Base-by-base conservation (phyloP, 257 asterid genomes). In the Solanum neorickii region DNA sequence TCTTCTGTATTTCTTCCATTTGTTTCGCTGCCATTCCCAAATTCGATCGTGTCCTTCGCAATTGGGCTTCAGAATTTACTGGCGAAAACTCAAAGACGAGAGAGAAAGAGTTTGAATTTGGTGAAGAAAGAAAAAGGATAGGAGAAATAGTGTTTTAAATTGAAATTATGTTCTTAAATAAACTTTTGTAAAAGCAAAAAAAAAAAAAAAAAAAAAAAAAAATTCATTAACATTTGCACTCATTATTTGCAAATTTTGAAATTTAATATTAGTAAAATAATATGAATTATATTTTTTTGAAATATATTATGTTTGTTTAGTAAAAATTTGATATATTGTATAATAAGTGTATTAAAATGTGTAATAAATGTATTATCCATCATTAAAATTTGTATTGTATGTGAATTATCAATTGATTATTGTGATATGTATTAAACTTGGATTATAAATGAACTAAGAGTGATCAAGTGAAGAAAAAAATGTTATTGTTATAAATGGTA, bases 1-100 rank as follows among this genome's bases (percentile, higher is more conserved):
- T 97, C 97, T 90, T 95, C 94, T 94, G 98, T 23, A 94, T 93
- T 90, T 93, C 94, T 87, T 97, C 98, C 99, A 95, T 95, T 88
- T 94, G 98, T 92, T 94, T 96, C 39, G 98, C 91, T 68, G 98
- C 98, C 99, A 95, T 95, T 83, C 44, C 39, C 83, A 23, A 6
- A n/a, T n/a, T 77, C 37, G 83, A 41, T 74, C 31, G 33, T 66
- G 2, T 37, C 16, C 49, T 73, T 37, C 18, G 23, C 29, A 39
- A 73, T 21, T 73, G 49, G 82, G 52, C 13, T 73, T 73, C 46
- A 23, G 47, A 39, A 73, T 73, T 73, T 73, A 74, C 49, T 74
- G 52, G 20, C 20, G 82, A 37, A 74, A 74, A 21, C 16, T 4
- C 16, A 73, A 10, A 73, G 29, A 10, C 15, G 80, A 18, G 18